Base-by-base conservation (phyloP, 768 basidiomycete species). In the Chalciporus chontae region DNA sequence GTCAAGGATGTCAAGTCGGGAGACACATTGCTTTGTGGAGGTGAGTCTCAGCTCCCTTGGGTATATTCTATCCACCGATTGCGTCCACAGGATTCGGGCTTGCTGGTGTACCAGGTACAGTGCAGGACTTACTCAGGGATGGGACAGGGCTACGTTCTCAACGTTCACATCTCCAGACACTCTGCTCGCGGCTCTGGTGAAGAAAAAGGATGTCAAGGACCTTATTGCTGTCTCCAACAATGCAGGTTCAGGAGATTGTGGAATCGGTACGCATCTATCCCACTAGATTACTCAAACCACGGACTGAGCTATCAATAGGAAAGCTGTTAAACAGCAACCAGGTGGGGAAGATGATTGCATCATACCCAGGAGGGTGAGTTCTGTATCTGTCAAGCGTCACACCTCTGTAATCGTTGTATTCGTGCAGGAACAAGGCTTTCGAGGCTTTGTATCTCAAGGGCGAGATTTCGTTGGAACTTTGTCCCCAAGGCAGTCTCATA, bases 171-270 rank as follows among this genome's bases (percentile, higher is more conserved):
- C 31, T 45, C 19, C 51, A 86, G 93, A 94, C 66, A 94, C 92
- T 3, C 74, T 96, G 40, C 85, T 95, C 26, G 74, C 71, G 18
- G 93, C 94, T 3, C 74, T 96, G 37, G 71, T 82, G 8, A 82
- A 79, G 64, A 79, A 91, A 51, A 80, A 77, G 51, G 87, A 90
- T 40, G 80, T 94, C n/a, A 74, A 62, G 38, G 72, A 83, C 56
- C 70, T 96, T 45, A 93, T 84, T 26, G 91, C 84, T 39, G 85
- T 94, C 18, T 92, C 90, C 15, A 95, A 95, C 65, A 94, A 95
- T 69, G 87, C 87, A 34, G 93, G 90, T 0, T 73, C 78, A 18
- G 78, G 77, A 23, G 77, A 85, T 57, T 78, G 73, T 18, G 90
- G 90, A 26, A 77, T 92, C 40, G 88, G 88, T 87, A 51, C 45